phyloP scores from a whole-genome alignment of 2,329 filamentous ascomycete genomes.

The Ascochyta fabae region DNA sequence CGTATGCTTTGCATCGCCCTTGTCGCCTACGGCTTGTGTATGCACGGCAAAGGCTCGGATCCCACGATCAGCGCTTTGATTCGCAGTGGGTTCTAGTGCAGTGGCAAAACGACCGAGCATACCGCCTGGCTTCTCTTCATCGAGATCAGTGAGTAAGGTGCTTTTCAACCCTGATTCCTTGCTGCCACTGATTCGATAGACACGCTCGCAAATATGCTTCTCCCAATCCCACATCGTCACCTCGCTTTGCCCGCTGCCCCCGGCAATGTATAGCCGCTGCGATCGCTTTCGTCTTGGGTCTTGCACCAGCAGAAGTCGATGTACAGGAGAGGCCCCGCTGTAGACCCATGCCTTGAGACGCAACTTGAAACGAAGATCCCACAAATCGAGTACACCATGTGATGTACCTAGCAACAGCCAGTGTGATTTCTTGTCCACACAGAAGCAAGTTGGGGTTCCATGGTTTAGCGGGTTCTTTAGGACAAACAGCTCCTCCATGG shows the following conservation, averaged over 20 bases:
- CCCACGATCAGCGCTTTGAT: conserved; percentile 65
- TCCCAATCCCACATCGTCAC: conserved; percentile 96
- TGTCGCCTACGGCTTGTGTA: conserved; percentile 72
- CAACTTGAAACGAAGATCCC: conserved; percentile 95
- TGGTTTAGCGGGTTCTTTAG: conserved; percentile 90
- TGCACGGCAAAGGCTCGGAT: conserved; percentile 78
- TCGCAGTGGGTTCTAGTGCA: conserved; percentile 61
- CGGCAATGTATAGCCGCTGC: conserved; percentile 81
- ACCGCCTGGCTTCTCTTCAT: conserved; percentile 83
- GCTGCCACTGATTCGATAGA: conserved; percentile 70
- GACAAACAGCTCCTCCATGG: conserved; percentile 81
- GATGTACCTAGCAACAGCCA: conserved; percentile 93
- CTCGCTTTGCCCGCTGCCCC: conserved; percentile 85
- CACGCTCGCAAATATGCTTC: conserved; percentile 84
- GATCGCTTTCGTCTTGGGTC: conserved; percentile 73
- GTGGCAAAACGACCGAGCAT: conserved; percentile 87
- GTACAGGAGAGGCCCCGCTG: conserved; percentile 78
- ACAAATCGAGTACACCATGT: conserved; percentile 89
- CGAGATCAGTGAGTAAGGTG: conserved; percentile 80
- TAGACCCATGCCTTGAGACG: conserved; percentile 88
- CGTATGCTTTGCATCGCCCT: conserved; percentile 74
- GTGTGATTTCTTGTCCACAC: conserved; percentile 81
- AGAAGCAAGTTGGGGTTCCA: conserved; percentile 89
- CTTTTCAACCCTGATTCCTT: conserved; percentile 54
- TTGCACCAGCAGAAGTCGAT: conserved; percentile 65